Conservation (phyloP, 202 grass and related monocot genomes). For the Schoenoplectus triqueter region DNA sequence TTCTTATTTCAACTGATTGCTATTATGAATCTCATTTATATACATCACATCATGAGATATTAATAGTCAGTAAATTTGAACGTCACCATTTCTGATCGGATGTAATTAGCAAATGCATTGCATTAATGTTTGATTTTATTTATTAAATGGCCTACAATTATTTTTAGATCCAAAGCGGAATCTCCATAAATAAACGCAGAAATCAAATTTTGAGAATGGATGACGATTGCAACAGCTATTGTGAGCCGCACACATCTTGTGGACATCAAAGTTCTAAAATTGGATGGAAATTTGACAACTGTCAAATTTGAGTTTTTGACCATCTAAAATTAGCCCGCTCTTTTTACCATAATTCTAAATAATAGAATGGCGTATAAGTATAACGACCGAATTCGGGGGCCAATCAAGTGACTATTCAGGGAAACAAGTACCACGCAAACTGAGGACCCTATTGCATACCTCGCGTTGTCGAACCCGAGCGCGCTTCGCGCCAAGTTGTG, state of each 20-base stretch:
- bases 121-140: no score
- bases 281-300: constrained; percentile 25
- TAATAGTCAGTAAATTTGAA: no score
- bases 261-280: constrained; percentile 14
- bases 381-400: not conserved
- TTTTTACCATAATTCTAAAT: constrained; percentile 8
- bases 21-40: no score
- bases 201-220: not conserved
- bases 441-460: not conserved
- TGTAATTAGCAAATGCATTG: no score
- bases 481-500: constrained; percentile 9
- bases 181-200: no score
- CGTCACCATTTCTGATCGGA: no score
- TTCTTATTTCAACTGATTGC: no score
- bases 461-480: constrained; percentile 34
- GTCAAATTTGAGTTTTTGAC: constrained; percentile 3
- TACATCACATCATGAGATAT: no score
- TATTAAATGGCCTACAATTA: no score
- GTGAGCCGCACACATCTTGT: not conserved
- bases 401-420: not conserved
- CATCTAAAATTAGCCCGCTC: constrained; percentile 19
- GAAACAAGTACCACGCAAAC: not conserved
- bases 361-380: not conserved
- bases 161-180: no score
- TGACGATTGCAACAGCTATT: constrained; percentile 4